A percentile compares a stretch with the other conserved stretches of the same genome.
phyloP scores from a whole-genome alignment of 169 alveolate species.

The Plasmodium coatneyi region DNA sequence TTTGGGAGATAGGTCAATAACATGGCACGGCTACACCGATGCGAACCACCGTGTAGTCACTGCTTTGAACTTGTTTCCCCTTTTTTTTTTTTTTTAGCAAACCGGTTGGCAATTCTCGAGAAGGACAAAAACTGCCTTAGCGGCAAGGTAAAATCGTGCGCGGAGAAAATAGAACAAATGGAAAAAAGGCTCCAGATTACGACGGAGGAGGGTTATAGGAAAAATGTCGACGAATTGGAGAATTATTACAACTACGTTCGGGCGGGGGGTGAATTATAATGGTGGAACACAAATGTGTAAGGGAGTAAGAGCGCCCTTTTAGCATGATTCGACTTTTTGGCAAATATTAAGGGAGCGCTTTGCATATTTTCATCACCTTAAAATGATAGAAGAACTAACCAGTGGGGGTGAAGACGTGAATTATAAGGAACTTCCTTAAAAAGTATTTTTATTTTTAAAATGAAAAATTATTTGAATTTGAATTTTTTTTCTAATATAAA shows the following conservation, averaged over 20 bases:
- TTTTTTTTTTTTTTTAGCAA: not conserved
- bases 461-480: not conserved
- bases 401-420: not conserved
- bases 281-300: not conserved
- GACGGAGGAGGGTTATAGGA: not conserved
- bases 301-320: not conserved
- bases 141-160: not conserved
- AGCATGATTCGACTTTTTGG: not conserved
- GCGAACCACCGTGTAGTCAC: not conserved
- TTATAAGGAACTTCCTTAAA: not conserved
- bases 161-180: constrained; percentile 15
- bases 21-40: not conserved
- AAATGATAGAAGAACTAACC: not conserved
- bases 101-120: constrained; percentile 11
- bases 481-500: not conserved
- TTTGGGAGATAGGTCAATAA: not conserved
- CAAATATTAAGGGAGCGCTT: not conserved
- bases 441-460: not conserved
- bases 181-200: not conserved
- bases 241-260: constrained; percentile 17
- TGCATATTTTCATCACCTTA: not conserved
- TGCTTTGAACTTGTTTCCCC: not conserved
- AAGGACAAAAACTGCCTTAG: not conserved
- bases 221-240: constrained; percentile 28
- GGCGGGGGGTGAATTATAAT: not conserved